Conservation (phyloP, 2,329 filamentous ascomycete genomes). For the Diaporthe amygdali region DNA sequence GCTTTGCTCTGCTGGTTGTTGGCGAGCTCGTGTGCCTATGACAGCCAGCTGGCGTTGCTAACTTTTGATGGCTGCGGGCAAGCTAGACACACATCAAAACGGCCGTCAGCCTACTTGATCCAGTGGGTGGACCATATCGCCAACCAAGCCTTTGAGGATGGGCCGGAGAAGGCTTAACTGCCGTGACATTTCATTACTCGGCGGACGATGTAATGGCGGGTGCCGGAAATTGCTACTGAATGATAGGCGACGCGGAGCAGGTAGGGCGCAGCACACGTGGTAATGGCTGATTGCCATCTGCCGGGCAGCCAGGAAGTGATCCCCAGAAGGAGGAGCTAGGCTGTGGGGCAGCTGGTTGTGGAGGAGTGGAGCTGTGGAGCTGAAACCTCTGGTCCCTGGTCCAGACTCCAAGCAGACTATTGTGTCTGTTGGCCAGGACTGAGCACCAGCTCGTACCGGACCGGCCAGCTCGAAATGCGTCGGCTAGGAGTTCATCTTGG, state of each 20-base stretch:
- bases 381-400: neutral
- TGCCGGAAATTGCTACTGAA: neutral
- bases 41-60: neutral
- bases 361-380: neutral
- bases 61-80: neutral
- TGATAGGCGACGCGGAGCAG: neutral
- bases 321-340: neutral
- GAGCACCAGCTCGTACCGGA: too few relatives aligned
- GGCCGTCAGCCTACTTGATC: neutral
- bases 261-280: neutral
- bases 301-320: neutral
- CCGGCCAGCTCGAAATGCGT: neutral
- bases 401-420: conserved; percentile 3
- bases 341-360: neutral
- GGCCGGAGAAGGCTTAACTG: neutral
- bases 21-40: neutral
- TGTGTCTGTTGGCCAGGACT: too few relatives aligned
- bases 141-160: neutral
- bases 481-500: conserved; percentile 6
- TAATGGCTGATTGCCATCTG: neutral
- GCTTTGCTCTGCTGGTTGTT: neutral
- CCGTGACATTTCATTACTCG: neutral
- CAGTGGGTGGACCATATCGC: neutral
- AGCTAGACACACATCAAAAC: neutral
- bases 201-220: too few relatives aligned